Evolutionary conservation across 164 flowering plant genomes (phyloP).

Genomic region (Kalanchoe fedtschenkoi): DNA sequence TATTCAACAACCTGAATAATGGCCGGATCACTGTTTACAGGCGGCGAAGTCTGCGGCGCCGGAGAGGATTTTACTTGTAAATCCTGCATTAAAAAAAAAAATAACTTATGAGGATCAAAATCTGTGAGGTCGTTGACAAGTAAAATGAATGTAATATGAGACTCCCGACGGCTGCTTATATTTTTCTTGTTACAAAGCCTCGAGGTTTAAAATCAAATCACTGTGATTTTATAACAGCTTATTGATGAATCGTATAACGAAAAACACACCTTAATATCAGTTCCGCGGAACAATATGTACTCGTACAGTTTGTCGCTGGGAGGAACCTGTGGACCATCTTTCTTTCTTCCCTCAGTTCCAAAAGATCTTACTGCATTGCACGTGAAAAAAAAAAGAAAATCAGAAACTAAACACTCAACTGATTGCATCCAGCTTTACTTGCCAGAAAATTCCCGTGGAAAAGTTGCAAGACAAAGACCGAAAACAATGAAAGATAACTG

Average conservation of each 20-base stretch:
- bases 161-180: too few species aligned
- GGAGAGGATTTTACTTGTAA: conserved; percentile 86
- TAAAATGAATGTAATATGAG: background rate
- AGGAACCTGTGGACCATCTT: conserved; percentile 78
- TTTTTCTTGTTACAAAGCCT: too few species aligned
- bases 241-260: background rate
- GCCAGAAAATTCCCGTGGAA: background rate
- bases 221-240: too few species aligned
- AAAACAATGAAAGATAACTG: too few species aligned
- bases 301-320: conserved; percentile 75
- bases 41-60: conserved; percentile 46
- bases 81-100: conserved; percentile 45
- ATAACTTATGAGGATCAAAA: too few species aligned
- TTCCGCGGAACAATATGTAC: conserved; percentile 79
- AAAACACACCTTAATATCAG: conserved; percentile 66
- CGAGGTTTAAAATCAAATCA: too few species aligned
- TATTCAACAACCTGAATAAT: conserved; percentile 60
- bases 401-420: background rate
- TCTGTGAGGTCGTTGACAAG: too few species aligned
- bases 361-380: conserved; percentile 54
- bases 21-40: conserved; percentile 78
- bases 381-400: conserved; percentile 6
- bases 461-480: too few species aligned
- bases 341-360: conserved; percentile 89
- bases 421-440: too few species aligned